Conservation (phyloP, 2,329 filamentous ascomycete genomes). For the Curvularia lunata region DNA sequence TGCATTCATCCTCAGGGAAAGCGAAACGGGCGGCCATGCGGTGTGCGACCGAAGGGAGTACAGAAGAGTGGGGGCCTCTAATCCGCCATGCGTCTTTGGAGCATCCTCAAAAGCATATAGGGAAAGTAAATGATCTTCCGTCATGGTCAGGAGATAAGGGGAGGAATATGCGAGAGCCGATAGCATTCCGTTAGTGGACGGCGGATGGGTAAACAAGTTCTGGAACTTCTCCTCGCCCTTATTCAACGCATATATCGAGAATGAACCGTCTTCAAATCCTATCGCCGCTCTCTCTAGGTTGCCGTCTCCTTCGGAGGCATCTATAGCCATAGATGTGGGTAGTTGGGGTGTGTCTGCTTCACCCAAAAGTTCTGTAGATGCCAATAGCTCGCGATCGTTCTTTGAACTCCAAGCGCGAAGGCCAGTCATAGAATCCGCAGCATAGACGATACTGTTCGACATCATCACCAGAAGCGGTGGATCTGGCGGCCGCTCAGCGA, state of each 20-base stretch:
- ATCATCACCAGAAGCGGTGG: constrained; percentile 76
- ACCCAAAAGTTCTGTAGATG: constrained; percentile 48
- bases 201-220: constrained; percentile 64
- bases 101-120: constrained; percentile 68
- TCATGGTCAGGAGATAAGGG: constrained; percentile 81
- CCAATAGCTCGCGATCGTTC: constrained; percentile 63
- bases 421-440: constrained; percentile 71
- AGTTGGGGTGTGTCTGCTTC: constrained; percentile 28
- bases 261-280: constrained; percentile 58
- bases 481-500: constrained; percentile 60
- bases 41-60: constrained; percentile 83
- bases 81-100: constrained; percentile 18
- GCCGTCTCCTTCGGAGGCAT: constrained; percentile 43
- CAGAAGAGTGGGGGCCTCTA: constrained; percentile 64
- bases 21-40: constrained; percentile 75
- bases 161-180: constrained; percentile 73
- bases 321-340: constrained; percentile 72
- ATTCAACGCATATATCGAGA: constrained; percentile 69
- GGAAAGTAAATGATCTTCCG: constrained; percentile 73
- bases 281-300: constrained; percentile 44
- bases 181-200: constrained; percentile 69
- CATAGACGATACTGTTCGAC: constrained; percentile 77
- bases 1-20: constrained; percentile 76
- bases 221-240: constrained; percentile 54
- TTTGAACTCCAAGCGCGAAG: constrained; percentile 80